Evolutionary conservation across 257 asterid genomes (phyloP).

Genomic region (Mentha longifolia): DNA sequence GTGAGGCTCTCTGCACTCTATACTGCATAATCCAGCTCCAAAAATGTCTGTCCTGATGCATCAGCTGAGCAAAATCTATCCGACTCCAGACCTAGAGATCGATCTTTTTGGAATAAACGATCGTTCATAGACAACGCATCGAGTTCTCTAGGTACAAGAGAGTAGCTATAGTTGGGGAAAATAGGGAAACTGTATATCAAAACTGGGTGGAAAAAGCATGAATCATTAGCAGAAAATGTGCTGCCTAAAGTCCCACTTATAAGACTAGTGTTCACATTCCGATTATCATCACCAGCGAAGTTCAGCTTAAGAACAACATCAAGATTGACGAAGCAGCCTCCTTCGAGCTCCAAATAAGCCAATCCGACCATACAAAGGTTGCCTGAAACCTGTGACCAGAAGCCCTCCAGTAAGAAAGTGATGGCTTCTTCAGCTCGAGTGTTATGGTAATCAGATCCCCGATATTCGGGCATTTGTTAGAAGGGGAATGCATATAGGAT

Average conservation of each 20-base stretch:
- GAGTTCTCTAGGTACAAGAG: neutral
- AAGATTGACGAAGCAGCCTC: neutral
- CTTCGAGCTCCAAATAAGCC: neutral
- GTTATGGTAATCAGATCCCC: neutral
- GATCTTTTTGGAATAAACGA: neutral
- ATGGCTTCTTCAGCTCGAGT: neutral
- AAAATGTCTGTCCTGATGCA: neutral
- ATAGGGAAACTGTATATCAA: neutral
- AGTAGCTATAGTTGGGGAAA: neutral
- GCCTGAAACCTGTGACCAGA: neutral
- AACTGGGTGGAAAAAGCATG: neutral
- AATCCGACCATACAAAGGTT: conserved; percentile 1
- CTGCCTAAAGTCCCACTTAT: neutral
- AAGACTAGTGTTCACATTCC: neutral
- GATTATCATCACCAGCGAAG: neutral
- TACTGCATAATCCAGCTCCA: conserved; percentile 45
- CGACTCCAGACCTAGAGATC: neutral
- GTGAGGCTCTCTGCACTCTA: conserved; percentile 31
- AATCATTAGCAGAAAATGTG: neutral
- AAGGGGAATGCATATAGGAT: neutral
- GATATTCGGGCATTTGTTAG: neutral
- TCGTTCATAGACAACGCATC: neutral
- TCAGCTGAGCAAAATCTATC: conserved; percentile 37
- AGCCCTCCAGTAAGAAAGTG: conserved; percentile 5
- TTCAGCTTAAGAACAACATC: conserved; percentile 6